Conservation (phyloP, 768 basidiomycete species). For the Mycena capillaripes region DNA sequence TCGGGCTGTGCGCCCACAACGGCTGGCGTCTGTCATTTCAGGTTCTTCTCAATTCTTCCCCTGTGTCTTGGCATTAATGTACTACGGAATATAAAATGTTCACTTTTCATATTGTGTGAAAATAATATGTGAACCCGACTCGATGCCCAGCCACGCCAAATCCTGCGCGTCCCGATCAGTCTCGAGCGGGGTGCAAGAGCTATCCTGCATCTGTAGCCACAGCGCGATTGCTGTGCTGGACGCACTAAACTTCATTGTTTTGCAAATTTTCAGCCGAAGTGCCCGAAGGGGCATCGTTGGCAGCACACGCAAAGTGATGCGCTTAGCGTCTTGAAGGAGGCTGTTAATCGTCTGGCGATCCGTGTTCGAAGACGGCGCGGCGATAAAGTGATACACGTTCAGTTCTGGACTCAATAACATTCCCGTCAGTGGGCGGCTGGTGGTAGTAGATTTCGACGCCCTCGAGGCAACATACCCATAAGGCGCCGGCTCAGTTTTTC, state of each 20-base stretch:
- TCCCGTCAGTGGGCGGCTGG: constrained; percentile 12
- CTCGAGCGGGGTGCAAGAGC: constrained; percentile 60
- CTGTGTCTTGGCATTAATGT: constrained; percentile 7
- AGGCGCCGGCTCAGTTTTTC: constrained; percentile 73
- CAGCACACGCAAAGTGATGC: constrained; percentile 64
- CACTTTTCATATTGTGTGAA: constrained; percentile 44
- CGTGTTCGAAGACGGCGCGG: constrained; percentile 40
- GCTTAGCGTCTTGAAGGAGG: constrained; percentile 37
- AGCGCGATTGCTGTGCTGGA: constrained; percentile 55
- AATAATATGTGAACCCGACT: constrained; percentile 61
- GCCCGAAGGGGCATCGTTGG: constrained; percentile 76
- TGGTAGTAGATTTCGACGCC: neutral
- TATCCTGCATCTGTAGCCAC: constrained; percentile 71
- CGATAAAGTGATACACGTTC: constrained; percentile 45
- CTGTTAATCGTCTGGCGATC: constrained; percentile 30
- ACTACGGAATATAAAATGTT: constrained; percentile 17
- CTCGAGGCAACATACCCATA: constrained; percentile 61
- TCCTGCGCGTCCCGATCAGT: constrained; percentile 63
- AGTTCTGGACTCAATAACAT: constrained; percentile 41
- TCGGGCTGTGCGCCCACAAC: constrained; percentile 6
- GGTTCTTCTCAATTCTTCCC: neutral
- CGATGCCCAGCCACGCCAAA: constrained; percentile 81
- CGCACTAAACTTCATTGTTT: constrained; percentile 54
- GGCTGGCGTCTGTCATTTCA: constrained; percentile 2
- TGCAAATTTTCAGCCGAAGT: constrained; percentile 76